Evolutionary conservation across 768 basidiomycete species (phyloP).

Genomic region (Roridomyces roridus): DNA sequence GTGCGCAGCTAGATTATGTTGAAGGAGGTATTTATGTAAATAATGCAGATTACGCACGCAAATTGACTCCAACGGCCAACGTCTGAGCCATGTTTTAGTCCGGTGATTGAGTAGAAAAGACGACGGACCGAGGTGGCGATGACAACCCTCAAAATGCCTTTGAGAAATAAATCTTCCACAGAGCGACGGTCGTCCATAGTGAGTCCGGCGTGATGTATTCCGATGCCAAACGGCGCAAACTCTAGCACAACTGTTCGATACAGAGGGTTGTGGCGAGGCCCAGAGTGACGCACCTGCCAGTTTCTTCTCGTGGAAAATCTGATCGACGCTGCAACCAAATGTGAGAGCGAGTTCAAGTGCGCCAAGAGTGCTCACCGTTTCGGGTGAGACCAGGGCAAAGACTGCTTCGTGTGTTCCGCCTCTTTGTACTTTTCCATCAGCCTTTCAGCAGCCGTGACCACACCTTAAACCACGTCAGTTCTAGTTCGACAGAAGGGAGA

Average conservation of each 20-base stretch:
- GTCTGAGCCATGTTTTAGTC: slow-evolving; percentile 58
- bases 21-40: slow-evolving; percentile 1
- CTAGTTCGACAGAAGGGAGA: too few species aligned
- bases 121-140: slow-evolving; percentile 81
- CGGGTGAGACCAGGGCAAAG: slow-evolving; percentile 74
- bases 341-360: slow-evolving; percentile 7
- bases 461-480: too few species aligned
- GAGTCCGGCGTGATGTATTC: slow-evolving; percentile 92
- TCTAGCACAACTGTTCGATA: slow-evolving; percentile 40
- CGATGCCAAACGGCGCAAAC: slow-evolving; percentile 77
- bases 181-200: slow-evolving; percentile 71
- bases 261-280: background rate
- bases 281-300: slow-evolving; percentile 52
- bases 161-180: slow-evolving; percentile 77
- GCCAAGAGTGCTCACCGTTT: slow-evolving; percentile 44
- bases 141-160: slow-evolving; percentile 67
- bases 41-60: slow-evolving; percentile 66
- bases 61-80: slow-evolving; percentile 93
- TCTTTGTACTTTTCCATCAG: slow-evolving; percentile 76
- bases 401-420: slow-evolving; percentile 50
- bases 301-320: slow-evolving; percentile 69
- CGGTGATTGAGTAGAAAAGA: background rate
- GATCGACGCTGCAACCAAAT: slow-evolving; percentile 52
- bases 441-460: slow-evolving; percentile 73
- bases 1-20: slow-evolving; percentile 71